Evolutionary conservation across 2,329 filamentous ascomycete genomes (phyloP), one percentile per base, ranked within the genome.

Genomic region (Phialemoniopsis sp.): DNA sequence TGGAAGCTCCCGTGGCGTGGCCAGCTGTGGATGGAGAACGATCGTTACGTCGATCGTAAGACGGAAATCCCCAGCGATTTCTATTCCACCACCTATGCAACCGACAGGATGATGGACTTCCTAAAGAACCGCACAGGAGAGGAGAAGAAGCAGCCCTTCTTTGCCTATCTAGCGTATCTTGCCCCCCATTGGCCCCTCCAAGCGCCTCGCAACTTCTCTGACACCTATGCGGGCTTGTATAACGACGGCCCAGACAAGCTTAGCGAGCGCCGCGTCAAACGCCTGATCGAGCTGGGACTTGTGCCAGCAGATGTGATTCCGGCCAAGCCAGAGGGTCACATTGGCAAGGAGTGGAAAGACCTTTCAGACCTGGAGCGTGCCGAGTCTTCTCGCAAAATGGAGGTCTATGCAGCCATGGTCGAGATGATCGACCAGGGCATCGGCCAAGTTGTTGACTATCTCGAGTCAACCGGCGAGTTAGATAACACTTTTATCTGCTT

Each of bases 401-500:
- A 81, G 49, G 70, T 75, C 4, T 83, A 74, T 42, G 78, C 79
- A 0, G 79, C 66, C 9, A 82, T 83, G 75, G 77, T 82, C 4
- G 76, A 82, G 41, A 67, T 65, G 37, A 80, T 82, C 38, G 79
- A 83, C 46, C 54, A 55, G 40, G 77, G 80, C 42, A 70, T 83
- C 14, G 78, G 78, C 29, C 74, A 73, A 41, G 70, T 82, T 3
- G 60, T 80, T 19, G 60, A 75, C 31, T 74, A 80, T 46, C 66
- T 82, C 4, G 62, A 73, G 39, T 54, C 67, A 32, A 73, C 69
- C 4, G 74, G 69, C 39, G 77, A 83, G 51, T 63, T 78, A 1
- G 78, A 82, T 44, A 80, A 82, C 52, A 83, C 78, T 3, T 75
- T 82, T 44, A 66, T 83, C 37, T 70, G 73, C 50, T 82, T 83